These are phyloP conservation scores for Trifolium subterraneum DNA, from an alignment of 306 rosid genomes.

Conservation along the genomic window DNA sequence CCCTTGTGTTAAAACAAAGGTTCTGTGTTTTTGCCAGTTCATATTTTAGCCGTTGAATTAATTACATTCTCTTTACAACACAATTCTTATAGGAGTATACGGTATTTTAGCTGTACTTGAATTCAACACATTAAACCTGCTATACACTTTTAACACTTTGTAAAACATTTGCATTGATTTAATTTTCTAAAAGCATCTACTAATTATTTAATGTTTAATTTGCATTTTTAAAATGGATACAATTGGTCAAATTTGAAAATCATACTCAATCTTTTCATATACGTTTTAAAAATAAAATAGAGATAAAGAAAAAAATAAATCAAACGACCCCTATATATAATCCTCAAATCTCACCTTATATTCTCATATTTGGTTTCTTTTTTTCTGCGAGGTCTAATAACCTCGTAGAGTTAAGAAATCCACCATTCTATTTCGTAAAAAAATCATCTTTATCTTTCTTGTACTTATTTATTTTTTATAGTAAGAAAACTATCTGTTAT, in stretches of 20 bases:
- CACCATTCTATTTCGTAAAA: no score
- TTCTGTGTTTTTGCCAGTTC: constrained; percentile 40
- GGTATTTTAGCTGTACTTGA: constrained; percentile 43
- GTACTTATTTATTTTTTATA: no score
- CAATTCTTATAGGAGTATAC: no score
- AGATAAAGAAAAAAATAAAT: background rate
- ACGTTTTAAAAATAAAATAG: background rate
- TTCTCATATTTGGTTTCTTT: no score
- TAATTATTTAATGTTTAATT: no score
- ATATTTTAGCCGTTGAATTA: constrained; percentile 38
- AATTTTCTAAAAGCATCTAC: background rate
- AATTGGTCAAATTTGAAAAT: no score
- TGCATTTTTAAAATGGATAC: no score
- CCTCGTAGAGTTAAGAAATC: constrained; percentile 43
- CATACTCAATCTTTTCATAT: background rate
- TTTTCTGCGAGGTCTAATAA: no score
- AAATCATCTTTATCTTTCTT: no score
- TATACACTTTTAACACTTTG: constrained; percentile 7
- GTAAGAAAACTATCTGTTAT: background rate
- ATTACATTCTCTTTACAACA: constrained; percentile 9
- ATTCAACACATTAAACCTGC: constrained; percentile 42
- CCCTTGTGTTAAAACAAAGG: no score
- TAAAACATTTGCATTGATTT: background rate
- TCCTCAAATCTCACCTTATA: no score
- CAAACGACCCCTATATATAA: constrained; percentile 30